Evolutionary conservation across 1,284 basidiomycete genomes (phyloP), one percentile per base, ranked within the genome.

Genomic region (Malassezia vespertilionis): DNA sequence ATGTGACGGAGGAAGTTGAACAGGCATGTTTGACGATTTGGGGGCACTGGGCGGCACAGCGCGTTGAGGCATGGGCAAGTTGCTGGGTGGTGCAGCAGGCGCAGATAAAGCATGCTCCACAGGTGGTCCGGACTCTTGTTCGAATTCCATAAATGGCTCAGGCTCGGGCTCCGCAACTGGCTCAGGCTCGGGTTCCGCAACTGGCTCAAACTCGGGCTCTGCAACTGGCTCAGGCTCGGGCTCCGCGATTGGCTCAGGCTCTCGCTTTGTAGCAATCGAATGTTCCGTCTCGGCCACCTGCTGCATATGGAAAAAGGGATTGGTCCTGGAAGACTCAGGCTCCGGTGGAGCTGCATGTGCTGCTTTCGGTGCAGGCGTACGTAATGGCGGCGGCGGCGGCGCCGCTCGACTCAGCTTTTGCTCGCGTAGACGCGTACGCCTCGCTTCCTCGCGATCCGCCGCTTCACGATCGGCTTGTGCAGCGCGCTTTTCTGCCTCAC

Each of bases 401-500:
- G 56, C 28, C 27, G 26, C 35, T 15, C 37, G 37, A 5, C 37
- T 20, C n/a, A 26, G 9, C n/a, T 42, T 48, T 20, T 48, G 37
- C 42, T 65, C 67, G 31, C 69, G 66, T 22, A 70, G 53, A 2
- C 68, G 56, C 10, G 62, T 60, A 17, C 56, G 55, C 8, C 66
- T 48, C 5, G 64, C 62, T 34, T 69, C 64, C 45, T 69, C 68
- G 23, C 68, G 57, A 11, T 53, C 66, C 14, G 58, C 59, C 0
- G 65, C 65, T 45, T 71, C 66, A n/a, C 56, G 52, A 28, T 70
- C 67, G 4, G 67, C 68, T 35, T 69, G 57, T 1, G 63, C 65
- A 20, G 57, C 52, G 31, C 59, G 55, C 15, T 58, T 61, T 21
- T 60, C 58, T 21, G 66, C 68, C 45, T 70, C 63, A 2, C 60